Conservation (phyloP, 768 basidiomycete species). For the Thelephora ganbajun region DNA sequence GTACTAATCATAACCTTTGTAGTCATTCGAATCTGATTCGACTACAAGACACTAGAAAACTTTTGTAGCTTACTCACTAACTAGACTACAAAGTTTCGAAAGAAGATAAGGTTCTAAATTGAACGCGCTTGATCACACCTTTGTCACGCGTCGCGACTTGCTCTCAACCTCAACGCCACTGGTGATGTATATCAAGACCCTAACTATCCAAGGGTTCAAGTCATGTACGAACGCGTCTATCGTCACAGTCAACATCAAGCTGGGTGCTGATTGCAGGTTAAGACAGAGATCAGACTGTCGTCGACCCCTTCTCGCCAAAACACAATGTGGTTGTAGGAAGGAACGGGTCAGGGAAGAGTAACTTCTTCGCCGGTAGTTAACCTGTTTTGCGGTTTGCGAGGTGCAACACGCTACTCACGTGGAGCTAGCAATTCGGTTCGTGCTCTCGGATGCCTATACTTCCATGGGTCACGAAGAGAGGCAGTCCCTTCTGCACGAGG, state of each 20-base stretch:
- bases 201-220: slow-evolving; percentile 94
- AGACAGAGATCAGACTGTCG: slow-evolving; percentile 83
- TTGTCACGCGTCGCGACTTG: too few species aligned
- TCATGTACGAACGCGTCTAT: slow-evolving; percentile 45
- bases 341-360: slow-evolving; percentile 97
- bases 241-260: too few species aligned
- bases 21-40: too few species aligned
- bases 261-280: background rate
- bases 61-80: too few species aligned
- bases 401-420: background rate
- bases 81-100: too few species aligned
- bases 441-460: slow-evolving; percentile 93
- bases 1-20: too few species aligned
- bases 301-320: slow-evolving; percentile 86
- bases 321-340: slow-evolving; percentile 97
- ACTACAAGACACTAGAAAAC: too few species aligned
- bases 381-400: background rate
- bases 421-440: slow-evolving; percentile 80
- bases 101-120: too few species aligned
- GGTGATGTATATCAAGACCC: slow-evolving; percentile 72
- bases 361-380: slow-evolving; percentile 80
- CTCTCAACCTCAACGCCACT: background rate
- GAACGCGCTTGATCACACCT: too few species aligned
- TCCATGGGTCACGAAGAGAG: slow-evolving; percentile 91
- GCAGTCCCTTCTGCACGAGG: slow-evolving; percentile 87